Base-by-base conservation (phyloP, 2,329 filamentous ascomycete genomes). In the Aphanoascus verrucosus region DNA sequence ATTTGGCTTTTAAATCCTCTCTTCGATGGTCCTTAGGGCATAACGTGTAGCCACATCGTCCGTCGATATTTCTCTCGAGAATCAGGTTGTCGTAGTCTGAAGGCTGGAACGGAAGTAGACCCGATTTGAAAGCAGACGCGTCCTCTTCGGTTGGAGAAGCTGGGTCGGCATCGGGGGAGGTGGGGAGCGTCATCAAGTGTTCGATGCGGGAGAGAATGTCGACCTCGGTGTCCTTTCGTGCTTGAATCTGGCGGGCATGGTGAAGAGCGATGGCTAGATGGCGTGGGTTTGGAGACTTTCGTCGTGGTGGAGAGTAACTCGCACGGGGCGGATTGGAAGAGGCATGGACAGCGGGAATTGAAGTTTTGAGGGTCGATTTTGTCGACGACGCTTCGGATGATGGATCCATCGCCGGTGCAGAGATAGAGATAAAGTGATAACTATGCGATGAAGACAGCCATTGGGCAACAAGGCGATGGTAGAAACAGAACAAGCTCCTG, bases 61-160 rank as follows among this genome's bases (percentile, higher is more conserved):
- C 80, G 61, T 87, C 84, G 59, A 88, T 85, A 67, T 94, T 94
- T 63, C 93, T 86, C 74, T 98, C 93, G 59, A 85, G 79, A 56
- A 96, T 83, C 48, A 97, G 74, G 59, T 87, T 85, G 64, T 95
- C 88, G 72, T 94, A 94, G 72, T 98, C 91, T 51, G 79, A 77
- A 0, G 90, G 88, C 65, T 91, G 87, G 70, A 96, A 97, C 42
- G 81, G 76, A 8, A 77, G 72, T 20, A 97, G 72, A 35, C 81
- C 77, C 2, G 74, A 64, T 61, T 83, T 82, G 70, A 97, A 89
- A 52, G 73, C 72, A 38, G 70, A 66, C 1, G 77, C 77, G 65
- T 95, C 88, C 32, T 77, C 66, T 0, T 77, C 63, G 5, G 81
- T 75, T 1, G 81, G 80, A 1, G 70, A 66, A 15, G 72, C 71